phyloP scores from a whole-genome alignment of 2,329 filamentous ascomycete genomes.

The Hypoxylon sp. region DNA sequence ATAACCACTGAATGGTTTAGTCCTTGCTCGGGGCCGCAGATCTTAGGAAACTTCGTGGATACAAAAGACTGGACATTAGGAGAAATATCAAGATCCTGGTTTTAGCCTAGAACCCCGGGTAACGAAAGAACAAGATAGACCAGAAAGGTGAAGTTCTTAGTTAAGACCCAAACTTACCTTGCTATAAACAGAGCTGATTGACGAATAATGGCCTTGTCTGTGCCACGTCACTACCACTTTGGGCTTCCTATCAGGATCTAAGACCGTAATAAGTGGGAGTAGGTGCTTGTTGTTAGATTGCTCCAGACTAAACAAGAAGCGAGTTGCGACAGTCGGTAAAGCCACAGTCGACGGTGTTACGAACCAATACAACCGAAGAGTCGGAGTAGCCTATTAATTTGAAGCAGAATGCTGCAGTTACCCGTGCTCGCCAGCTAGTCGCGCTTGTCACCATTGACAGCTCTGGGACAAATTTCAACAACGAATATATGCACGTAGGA shows the following conservation, averaged over 20 bases:
- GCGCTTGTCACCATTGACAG: background rate
- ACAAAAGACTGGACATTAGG: background rate
- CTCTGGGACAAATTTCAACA: background rate
- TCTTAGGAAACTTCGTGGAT: background rate
- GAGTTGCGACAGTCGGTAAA: background rate
- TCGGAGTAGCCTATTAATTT: background rate
- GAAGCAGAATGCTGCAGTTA: background rate
- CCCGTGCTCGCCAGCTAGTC: background rate
- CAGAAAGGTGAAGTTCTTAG: background rate
- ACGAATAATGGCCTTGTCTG: background rate
- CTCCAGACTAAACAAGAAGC: background rate
- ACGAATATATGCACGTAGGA: conserved; percentile 9
- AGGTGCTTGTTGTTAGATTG: background rate
- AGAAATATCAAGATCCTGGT: background rate
- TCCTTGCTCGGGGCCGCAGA: background rate
- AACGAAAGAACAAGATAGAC: conserved; percentile 10
- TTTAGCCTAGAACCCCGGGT: background rate
- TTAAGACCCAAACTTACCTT: conserved; percentile 1
- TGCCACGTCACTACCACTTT: background rate
- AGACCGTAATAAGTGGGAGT: background rate
- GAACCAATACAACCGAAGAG: conserved; percentile 1
- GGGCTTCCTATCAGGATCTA: conserved; percentile 7
- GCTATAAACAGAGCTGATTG: conserved; percentile 8
- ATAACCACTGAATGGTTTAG: conserved; percentile 5
- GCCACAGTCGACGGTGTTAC: conserved; percentile 4